A percentile compares a stretch with the other conserved stretches of the same genome.
phyloP scores from a whole-genome alignment of 768 basidiomycete species.

The Dioszegia hungarica region DNA sequence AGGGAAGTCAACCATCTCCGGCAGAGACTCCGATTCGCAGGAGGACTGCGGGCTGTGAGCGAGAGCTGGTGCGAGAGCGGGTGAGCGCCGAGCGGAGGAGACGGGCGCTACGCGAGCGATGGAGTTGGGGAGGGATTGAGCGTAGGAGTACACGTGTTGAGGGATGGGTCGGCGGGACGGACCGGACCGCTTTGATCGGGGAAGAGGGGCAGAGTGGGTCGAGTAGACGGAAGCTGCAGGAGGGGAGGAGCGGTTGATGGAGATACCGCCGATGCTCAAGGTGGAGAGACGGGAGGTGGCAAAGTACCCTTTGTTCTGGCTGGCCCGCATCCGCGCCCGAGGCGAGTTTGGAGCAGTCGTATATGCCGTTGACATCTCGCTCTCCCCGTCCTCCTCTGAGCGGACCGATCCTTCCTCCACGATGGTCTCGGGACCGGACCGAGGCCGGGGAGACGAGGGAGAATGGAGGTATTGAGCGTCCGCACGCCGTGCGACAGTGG shows the following conservation, averaged over 20 bases:
- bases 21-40: not conserved
- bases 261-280: too few relatives aligned
- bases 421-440: not conserved
- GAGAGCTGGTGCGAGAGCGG: not conserved
- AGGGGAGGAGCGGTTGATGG: not conserved
- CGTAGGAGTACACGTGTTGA: not conserved
- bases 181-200: not conserved
- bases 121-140: not conserved
- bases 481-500: not conserved
- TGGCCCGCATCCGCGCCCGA: not conserved
- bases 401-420: not conserved
- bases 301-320: not conserved
- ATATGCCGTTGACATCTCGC: not conserved
- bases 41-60: not conserved
- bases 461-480: not conserved
- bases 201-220: not conserved
- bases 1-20: not conserved
- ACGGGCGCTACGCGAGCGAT: not conserved
- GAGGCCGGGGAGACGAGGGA: not conserved
- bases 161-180: not conserved
- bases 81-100: not conserved
- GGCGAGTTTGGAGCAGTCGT: conserved; percentile 1
- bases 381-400: not conserved
- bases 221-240: not conserved
- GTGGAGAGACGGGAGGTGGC: not conserved